Conservation (phyloP, 192 early-diverging fungal species). For the Spizellomyces sp. region DNA sequence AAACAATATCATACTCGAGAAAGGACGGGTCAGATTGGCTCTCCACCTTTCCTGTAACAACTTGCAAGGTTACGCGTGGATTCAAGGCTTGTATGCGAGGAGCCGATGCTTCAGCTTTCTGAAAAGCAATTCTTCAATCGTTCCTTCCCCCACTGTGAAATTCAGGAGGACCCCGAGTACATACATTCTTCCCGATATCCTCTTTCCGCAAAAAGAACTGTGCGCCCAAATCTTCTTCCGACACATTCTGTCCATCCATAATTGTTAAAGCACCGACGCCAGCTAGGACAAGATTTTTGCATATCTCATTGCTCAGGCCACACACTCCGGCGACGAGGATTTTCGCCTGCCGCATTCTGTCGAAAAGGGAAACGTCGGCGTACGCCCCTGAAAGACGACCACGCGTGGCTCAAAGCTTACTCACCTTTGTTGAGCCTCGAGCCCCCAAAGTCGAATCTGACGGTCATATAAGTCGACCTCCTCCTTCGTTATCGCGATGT, state of each 20-base stretch:
- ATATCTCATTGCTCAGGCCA: conserved; percentile 79
- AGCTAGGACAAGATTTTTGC: conserved; percentile 91
- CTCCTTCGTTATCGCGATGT: conserved; percentile 49
- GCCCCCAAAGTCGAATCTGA: conserved; percentile 96
- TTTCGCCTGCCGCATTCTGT: conserved; percentile 78
- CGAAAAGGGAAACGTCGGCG: background rate
- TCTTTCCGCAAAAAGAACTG: conserved; percentile 69
- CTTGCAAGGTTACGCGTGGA: conserved; percentile 73
- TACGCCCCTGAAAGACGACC: background rate
- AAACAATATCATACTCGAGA: conserved; percentile 68
- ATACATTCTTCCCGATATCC: conserved; percentile 76
- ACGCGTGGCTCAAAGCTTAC: no score
- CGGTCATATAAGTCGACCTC: conserved; percentile 95
- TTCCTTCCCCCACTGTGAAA: no score
- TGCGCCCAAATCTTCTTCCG: conserved; percentile 66
- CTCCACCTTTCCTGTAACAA: conserved; percentile 47
- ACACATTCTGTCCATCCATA: conserved; percentile 61
- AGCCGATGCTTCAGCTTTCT: conserved; percentile 68
- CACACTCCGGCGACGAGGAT: conserved; percentile 75
- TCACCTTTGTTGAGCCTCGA: conserved; percentile 87
- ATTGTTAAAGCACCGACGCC: conserved; percentile 80
- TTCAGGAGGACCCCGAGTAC: conserved; percentile 4
- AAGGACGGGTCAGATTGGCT: conserved; percentile 57
- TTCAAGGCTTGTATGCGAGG: conserved; percentile 73
- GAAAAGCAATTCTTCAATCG: no score